These are phyloP conservation scores for Hylodesmum podocarpum DNA, from an alignment of 306 rosid genomes.

Conservation along the genomic window DNA sequence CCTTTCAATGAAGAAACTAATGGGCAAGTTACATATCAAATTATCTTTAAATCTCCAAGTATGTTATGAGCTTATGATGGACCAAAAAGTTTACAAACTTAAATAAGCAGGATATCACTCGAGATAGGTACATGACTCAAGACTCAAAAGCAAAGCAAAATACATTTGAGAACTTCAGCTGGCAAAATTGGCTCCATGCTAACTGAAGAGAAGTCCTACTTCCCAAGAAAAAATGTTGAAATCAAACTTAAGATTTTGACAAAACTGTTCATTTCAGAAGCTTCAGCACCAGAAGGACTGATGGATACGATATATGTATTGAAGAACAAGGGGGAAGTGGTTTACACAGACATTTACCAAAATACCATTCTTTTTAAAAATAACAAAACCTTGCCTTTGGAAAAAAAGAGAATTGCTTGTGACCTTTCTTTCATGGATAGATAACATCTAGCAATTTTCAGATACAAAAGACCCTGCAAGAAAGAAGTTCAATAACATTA, in stretches of 20 bases:
- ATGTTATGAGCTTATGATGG: neutral
- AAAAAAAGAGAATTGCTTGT: conserved; percentile 63
- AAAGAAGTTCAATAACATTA: conserved; percentile 20
- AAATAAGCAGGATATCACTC: neutral
- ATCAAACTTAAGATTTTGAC: neutral
- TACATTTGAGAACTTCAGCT: neutral
- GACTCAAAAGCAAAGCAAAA: neutral
- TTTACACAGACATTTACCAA: neutral
- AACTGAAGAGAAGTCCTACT: neutral
- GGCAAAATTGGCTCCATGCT: neutral
- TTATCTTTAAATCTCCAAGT: neutral
- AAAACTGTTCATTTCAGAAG: neutral
- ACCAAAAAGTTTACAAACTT: neutral
- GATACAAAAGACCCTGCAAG: conserved; percentile 58
- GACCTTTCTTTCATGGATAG: conserved; percentile 52
- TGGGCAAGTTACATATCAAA: neutral
- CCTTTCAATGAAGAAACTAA: neutral
- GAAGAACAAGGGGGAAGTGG: neutral
- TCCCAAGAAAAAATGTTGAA: neutral
- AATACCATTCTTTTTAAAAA: neutral
- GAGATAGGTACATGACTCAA: too few species aligned
- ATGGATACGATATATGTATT: neutral
- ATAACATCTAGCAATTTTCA: conserved; percentile 76
- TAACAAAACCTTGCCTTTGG: conserved; percentile 53
- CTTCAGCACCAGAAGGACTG: neutral